Evolutionary conservation across 1,139 yeast genomes (phyloP).

Genomic region (Yamadazyma conglobata): DNA sequence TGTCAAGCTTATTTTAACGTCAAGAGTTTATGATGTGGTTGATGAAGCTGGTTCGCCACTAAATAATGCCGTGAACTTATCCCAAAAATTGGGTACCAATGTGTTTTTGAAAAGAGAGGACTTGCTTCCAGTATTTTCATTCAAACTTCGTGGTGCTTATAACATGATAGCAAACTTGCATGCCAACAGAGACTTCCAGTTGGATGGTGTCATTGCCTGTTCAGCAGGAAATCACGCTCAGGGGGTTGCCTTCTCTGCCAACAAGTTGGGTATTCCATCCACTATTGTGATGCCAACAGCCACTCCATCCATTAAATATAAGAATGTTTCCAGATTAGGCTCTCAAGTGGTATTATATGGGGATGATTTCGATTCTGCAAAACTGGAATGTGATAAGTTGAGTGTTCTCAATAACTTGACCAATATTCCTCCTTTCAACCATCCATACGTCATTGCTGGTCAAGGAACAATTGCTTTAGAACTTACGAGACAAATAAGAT

Average conservation of each 20-base stretch:
- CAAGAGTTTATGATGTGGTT: conserved; percentile 91
- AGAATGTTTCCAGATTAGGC: conserved; percentile 88
- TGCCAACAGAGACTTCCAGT: conserved; percentile 49
- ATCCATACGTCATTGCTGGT: conserved; percentile 98
- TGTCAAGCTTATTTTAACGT: conserved; percentile 80
- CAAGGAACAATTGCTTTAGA: conserved; percentile 98
- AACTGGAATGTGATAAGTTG: conserved; percentile 77
- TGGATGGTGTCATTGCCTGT: conserved; percentile 93
- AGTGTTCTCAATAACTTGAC: conserved; percentile 68
- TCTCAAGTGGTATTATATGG: conserved; percentile 92
- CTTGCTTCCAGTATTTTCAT: conserved; percentile 88
- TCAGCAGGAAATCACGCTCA: conserved; percentile 99
- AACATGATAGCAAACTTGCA: conserved; percentile 91
- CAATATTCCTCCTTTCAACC: conserved; percentile 95
- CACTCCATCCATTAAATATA: conserved; percentile 90
- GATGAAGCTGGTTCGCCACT: conserved; percentile 77
- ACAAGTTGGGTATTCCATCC: conserved; percentile 79
- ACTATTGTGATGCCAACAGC: conserved; percentile 98
- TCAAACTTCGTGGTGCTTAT: conserved; percentile 95
- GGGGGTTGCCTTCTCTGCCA: conserved; percentile 94
- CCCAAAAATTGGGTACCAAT: conserved; percentile 69
- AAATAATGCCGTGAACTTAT: conserved; percentile 69
- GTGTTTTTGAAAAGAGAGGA: conserved; percentile 88
- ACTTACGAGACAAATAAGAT: conserved; percentile 77
- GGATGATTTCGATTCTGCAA: conserved; percentile 91